Conservation (phyloP, 1,139 yeast genomes). For the Yamadazyma songkhlaensis region DNA sequence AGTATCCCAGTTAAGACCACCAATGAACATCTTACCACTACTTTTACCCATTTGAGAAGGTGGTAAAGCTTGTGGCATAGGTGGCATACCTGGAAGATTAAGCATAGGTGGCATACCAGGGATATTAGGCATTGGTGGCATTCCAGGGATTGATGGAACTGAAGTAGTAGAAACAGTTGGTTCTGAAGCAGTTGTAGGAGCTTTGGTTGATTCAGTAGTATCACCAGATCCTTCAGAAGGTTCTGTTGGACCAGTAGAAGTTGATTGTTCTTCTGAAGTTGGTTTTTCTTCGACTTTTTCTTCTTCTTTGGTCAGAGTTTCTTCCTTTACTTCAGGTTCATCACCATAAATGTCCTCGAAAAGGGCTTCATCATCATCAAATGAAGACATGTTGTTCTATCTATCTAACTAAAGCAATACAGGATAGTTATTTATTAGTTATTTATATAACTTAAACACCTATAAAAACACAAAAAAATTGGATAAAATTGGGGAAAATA, state of each 20-base stretch:
- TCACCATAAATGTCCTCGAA: conserved; percentile 69
- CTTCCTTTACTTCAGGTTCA: conserved; percentile 9
- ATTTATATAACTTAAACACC: conserved; percentile 9
- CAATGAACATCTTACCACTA: conserved; percentile 93
- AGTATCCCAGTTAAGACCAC: conserved; percentile 98
- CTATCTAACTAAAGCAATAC: conserved; percentile 1
- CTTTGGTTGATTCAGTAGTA: background rate
- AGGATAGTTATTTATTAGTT: conserved; percentile 8
- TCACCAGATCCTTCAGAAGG: conserved; percentile 4
- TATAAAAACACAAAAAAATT: conserved; percentile 4
- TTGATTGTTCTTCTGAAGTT: conserved; percentile 1
- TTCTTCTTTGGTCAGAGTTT: conserved; percentile 5
- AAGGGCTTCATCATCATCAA: conserved; percentile 83
- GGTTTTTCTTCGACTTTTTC: background rate
- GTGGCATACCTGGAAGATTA: conserved; percentile 13
- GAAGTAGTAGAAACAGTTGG: conserved; percentile 6
- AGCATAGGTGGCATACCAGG: conserved; percentile 8
- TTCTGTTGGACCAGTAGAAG: conserved; percentile 2
- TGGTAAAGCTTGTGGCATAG: conserved; percentile 12
- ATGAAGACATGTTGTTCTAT: conserved; percentile 45
- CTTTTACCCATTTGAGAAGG: conserved; percentile 42
- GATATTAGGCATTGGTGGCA: conserved; percentile 8
- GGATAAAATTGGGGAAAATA: too few relatives aligned
- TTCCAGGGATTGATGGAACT: conserved; percentile 9
- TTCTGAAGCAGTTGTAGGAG: background rate